These are phyloP conservation scores for Tetracladium setigerum DNA, from an alignment of 495 filamentous ascomycete genomes.

Conservation along the genomic window DNA sequence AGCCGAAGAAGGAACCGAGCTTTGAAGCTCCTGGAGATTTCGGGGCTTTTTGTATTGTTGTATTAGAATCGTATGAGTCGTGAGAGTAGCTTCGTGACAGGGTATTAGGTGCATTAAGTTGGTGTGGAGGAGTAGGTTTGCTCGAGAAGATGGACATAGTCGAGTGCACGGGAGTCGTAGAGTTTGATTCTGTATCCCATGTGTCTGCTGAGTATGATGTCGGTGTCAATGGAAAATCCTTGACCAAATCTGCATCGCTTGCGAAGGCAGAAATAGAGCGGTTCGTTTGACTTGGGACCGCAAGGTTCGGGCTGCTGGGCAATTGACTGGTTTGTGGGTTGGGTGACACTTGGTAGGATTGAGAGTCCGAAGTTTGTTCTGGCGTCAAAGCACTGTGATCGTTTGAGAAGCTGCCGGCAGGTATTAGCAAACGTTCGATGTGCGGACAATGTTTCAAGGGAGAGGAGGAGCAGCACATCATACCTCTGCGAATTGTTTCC, in stretches of 20 bases:
- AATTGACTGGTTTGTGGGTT: constrained; percentile 1
- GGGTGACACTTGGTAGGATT: constrained; percentile 7
- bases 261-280: neutral
- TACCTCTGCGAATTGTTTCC: constrained; percentile 11
- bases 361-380: neutral
- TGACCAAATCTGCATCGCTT: constrained; percentile 18
- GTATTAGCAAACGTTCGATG: constrained; percentile 11
- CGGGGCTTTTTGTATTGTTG: constrained; percentile 42
- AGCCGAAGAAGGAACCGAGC: constrained; percentile 44
- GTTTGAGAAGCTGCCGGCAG: constrained; percentile 12
- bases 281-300: constrained; percentile 11
- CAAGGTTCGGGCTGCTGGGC: constrained; percentile 12
- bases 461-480: neutral
- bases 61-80: constrained; percentile 23
- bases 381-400: constrained; percentile 10
- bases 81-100: constrained; percentile 15
- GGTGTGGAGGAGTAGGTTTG: constrained; percentile 41
- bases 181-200: constrained; percentile 20
- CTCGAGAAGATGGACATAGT: constrained; percentile 29
- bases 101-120: constrained; percentile 30
- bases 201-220: constrained; percentile 13
- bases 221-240: constrained; percentile 12
- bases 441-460: constrained; percentile 8
- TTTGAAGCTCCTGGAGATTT: constrained; percentile 44
- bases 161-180: constrained; percentile 13